These are phyloP conservation scores for Albatrellus sp. DNA, from an alignment of 1,284 basidiomycete genomes.

Conservation along the genomic window DNA sequence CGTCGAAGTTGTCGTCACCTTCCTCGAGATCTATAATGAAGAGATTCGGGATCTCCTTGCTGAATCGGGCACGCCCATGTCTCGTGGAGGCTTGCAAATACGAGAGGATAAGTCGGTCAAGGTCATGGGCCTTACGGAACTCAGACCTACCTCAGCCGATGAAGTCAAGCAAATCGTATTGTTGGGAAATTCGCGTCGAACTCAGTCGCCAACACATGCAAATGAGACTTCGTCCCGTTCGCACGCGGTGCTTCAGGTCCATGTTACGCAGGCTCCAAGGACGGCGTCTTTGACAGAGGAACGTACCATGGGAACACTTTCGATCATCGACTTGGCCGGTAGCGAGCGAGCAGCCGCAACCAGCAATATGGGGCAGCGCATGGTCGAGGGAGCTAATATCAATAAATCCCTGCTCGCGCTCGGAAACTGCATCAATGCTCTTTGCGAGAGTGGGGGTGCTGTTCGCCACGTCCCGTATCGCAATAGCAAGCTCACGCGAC, in stretches of 20 bases:
- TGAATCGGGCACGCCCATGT: slow-evolving; percentile 51
- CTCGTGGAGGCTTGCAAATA: slow-evolving; percentile 79
- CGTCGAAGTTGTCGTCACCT: slow-evolving; percentile 81
- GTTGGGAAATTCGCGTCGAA: slow-evolving; percentile 76
- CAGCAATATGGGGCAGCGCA: slow-evolving; percentile 91
- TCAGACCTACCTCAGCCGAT: slow-evolving; percentile 69
- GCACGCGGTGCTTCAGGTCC: slow-evolving; percentile 91
- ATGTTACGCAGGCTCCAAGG: slow-evolving; percentile 77
- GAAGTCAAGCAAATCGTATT: slow-evolving; percentile 90
- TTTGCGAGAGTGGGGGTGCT: slow-evolving; percentile 81
- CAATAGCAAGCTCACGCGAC: slow-evolving; percentile 91
- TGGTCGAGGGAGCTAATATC: slow-evolving; percentile 96
- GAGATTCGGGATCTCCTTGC: slow-evolving; percentile 91
- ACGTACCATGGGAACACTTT: slow-evolving; percentile 77
- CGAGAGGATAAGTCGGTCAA: slow-evolving; percentile 90
- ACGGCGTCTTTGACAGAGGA: slow-evolving; percentile 73
- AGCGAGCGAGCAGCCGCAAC: slow-evolving; percentile 93
- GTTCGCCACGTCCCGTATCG: slow-evolving; percentile 87
- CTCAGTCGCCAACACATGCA: slow-evolving; percentile 86
- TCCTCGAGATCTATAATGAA: slow-evolving; percentile 97
- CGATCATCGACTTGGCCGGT: slow-evolving; percentile 93
- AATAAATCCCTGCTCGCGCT: slow-evolving; percentile 94
- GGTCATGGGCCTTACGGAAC: slow-evolving; percentile 74
- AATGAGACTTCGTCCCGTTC: slow-evolving; percentile 94
- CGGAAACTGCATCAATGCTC: slow-evolving; percentile 92